phyloP scores from a whole-genome alignment of 805 yeast genomes.

The Metschnikowia matae region DNA sequence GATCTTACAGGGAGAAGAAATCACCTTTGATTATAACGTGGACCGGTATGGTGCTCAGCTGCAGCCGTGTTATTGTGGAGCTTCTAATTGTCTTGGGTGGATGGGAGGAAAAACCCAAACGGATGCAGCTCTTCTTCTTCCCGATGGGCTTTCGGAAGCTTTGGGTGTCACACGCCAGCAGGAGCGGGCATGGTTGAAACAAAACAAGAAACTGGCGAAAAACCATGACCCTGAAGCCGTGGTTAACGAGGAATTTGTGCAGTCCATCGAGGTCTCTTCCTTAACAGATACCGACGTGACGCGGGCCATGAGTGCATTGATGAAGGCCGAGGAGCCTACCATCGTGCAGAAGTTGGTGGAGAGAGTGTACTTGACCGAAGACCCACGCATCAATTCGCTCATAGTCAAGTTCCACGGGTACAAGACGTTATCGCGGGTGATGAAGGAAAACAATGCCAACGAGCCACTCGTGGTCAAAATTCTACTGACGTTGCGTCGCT shows the following conservation, averaged over 20 bases:
- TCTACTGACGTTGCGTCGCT: conserved; percentile 51
- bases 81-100: conserved; percentile 84
- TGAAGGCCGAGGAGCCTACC: conserved; percentile 68
- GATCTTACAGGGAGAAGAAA: conserved; percentile 77
- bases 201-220: conserved; percentile 48
- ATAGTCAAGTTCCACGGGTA: conserved; percentile 84
- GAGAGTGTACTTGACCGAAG: conserved; percentile 56
- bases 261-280: conserved; percentile 50
- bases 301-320: conserved; percentile 72
- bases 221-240: conserved; percentile 50
- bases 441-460: conserved; percentile 34
- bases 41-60: conserved; percentile 95
- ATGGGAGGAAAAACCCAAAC: conserved; percentile 98
- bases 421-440: conserved; percentile 62
- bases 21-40: conserved; percentile 89
- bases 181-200: conserved; percentile 69
- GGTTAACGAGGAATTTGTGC: conserved; percentile 63
- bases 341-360: conserved; percentile 64
- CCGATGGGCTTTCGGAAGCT: conserved; percentile 81
- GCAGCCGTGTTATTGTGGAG: conserved; percentile 93
- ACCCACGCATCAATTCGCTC: conserved; percentile 47
- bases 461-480: conserved; percentile 46
- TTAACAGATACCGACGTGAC: conserved; percentile 59
- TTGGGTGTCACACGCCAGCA: conserved; percentile 66
- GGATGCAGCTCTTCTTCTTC: conserved; percentile 78